Base-by-base conservation (phyloP, 345 rosid species). In the Microthlaspi erraticum region DNA sequence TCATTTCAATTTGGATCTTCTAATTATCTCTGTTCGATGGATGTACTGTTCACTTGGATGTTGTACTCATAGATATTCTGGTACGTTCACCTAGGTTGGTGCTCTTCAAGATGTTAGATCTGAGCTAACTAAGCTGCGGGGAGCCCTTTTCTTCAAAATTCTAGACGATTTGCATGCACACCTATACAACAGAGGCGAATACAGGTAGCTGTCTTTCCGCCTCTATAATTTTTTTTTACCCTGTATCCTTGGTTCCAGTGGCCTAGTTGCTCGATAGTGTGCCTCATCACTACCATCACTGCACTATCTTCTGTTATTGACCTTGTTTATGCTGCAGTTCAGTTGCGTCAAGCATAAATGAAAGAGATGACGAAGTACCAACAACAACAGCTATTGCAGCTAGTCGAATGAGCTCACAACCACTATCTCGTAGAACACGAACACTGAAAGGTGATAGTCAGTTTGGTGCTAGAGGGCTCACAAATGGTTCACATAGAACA, bases 71-170 rank as follows among this genome's bases (percentile, higher is more conserved):
- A 31, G 26, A 66, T 74, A 57, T 68, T 53, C 32, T 74, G 71
- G 74, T 63, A 51, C 31, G 33, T 26, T 74, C 42, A 58, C 67
- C 53, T 75, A 94, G 99, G 99, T 94, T 75, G 98, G 99, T 60
- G 96, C 98, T 69, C 97, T 94, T 81, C 99, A 92, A 90, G 99
- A 94, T 79, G 87, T 94, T 56, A 84, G 97, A 81, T 89, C 98
- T 77, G 99, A 91, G 86, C 81, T 94, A 73, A 76, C 87, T 68
- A 92, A 94, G 81, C 76, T 94, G 83, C 84, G 92, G 39, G 98
- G 98, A 73, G 83, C 82, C 63, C 78, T 92, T 36, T 94, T 94
- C 80, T 92, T 81, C 72, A 88, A 87, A 82, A 71, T 94, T 74
- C 77, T 94, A 80, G 99, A 94, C 82, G 99, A 94, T 76, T 83